Conservation (phyloP, 805 yeast genomes). For the Starmerella scarabaei region DNA sequence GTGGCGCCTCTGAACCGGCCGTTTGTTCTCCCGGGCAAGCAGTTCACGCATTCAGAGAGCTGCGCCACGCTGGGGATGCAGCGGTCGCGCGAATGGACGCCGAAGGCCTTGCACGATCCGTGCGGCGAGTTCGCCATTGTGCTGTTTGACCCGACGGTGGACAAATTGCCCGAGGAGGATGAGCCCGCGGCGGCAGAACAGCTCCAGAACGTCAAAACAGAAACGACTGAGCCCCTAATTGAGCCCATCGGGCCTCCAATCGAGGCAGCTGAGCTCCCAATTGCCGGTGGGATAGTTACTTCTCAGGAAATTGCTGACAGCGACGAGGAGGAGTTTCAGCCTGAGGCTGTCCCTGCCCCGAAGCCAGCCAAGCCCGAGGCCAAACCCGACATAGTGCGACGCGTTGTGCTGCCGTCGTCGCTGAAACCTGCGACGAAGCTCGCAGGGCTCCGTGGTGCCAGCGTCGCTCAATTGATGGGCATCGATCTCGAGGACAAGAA, state of each 20-base stretch:
- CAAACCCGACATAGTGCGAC: background rate
- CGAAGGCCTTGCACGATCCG: constrained; percentile 92
- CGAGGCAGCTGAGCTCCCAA: background rate
- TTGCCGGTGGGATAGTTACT: too few relatives aligned
- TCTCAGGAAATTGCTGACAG: constrained; percentile 19
- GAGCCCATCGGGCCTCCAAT: background rate
- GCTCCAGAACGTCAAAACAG: background rate
- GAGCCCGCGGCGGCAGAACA: background rate
- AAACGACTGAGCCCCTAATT: background rate
- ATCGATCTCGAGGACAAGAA: constrained; percentile 39
- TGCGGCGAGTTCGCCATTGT: constrained; percentile 87
- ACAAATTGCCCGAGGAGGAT: constrained; percentile 29
- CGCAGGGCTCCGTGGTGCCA: constrained; percentile 23
- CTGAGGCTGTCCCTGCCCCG: background rate
- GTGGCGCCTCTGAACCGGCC: constrained; percentile 10
- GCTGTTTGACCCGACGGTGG: constrained; percentile 88
- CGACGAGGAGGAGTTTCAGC: constrained; percentile 20
- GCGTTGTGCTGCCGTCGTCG: background rate
- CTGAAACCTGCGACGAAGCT: background rate
- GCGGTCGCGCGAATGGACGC: constrained; percentile 52
- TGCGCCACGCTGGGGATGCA: constrained; percentile 82
- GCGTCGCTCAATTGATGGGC: constrained; percentile 71
- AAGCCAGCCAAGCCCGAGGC: background rate
- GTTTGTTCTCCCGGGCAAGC: constrained; percentile 12
- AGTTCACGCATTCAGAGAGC: constrained; percentile 13